Percentiles rank a stretch among this genome's conserved stretches.
These are phyloP conservation scores for Globisporangium parvum DNA, from an alignment of 352 stramenopile species.

Conservation along the genomic window DNA sequence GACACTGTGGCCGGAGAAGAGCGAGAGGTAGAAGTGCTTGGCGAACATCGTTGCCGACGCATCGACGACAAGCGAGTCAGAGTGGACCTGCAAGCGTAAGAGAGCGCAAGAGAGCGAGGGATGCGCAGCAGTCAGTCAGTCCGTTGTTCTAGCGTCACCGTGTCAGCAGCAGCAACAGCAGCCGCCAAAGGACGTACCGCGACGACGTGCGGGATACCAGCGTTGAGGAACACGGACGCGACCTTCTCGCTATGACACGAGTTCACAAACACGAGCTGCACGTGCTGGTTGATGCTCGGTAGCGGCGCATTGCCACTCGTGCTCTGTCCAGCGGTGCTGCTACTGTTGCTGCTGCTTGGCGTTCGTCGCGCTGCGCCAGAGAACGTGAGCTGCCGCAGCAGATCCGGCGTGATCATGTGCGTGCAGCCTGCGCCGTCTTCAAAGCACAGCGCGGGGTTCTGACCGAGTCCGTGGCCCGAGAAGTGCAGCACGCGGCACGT, in stretches of 20 bases:
- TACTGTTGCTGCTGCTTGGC: slow-evolving; percentile 7
- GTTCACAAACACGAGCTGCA: slow-evolving; percentile 80
- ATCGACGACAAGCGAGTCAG: slow-evolving; percentile 71
- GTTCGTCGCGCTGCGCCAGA: slow-evolving; percentile 21
- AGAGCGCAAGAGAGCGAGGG: not conserved
- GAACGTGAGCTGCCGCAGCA: slow-evolving; percentile 64
- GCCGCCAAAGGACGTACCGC: slow-evolving; percentile 38
- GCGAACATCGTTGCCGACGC: slow-evolving; percentile 74
- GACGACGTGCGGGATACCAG: slow-evolving; percentile 89
- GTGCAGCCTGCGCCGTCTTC: slow-evolving; percentile 70
- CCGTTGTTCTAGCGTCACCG: not conserved
- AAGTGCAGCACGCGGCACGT: slow-evolving; percentile 74
- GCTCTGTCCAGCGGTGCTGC: slow-evolving; percentile 9
- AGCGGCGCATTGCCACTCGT: slow-evolving; percentile 2
- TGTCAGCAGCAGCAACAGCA: not conserved
- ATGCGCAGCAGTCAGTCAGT: not conserved
- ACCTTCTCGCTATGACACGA: slow-evolving; percentile 83
- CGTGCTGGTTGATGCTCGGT: slow-evolving; percentile 15
- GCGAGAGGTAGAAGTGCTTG: slow-evolving; percentile 80
- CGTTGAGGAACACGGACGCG: slow-evolving; percentile 85
- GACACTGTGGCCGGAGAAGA: slow-evolving; percentile 71
- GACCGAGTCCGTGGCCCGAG: slow-evolving; percentile 65
- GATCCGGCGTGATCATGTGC: slow-evolving; percentile 65
- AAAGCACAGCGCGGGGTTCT: slow-evolving; percentile 68
- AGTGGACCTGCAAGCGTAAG: slow-evolving; percentile 40